Conservation (phyloP, 768 basidiomycete species). For the Suillus variegatus region DNA sequence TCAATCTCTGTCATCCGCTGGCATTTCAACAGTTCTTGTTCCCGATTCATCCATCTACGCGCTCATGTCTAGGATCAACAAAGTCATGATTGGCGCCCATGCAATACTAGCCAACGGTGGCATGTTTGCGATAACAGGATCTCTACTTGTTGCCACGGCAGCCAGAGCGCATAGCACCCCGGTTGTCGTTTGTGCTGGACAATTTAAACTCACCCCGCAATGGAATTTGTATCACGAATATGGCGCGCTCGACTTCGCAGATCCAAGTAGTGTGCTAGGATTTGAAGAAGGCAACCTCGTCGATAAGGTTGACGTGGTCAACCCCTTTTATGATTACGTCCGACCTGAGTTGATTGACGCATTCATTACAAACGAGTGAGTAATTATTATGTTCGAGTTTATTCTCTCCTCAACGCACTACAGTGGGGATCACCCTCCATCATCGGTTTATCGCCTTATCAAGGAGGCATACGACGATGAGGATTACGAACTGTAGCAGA, state of each 20-base stretch:
- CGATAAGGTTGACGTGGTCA: slow-evolving; percentile 89
- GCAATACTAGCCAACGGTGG: slow-evolving; percentile 97
- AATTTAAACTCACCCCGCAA: slow-evolving; percentile 92
- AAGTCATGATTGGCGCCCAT: slow-evolving; percentile 93
- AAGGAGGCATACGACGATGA: slow-evolving; percentile 97
- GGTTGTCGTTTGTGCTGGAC: slow-evolving; percentile 91
- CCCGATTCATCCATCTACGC: slow-evolving; percentile 96
- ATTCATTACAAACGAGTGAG: slow-evolving; percentile 97
- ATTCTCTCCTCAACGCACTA: slow-evolving; percentile 12
- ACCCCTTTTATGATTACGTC: slow-evolving; percentile 97
- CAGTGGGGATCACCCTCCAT: slow-evolving; percentile 96
- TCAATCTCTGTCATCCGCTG: slow-evolving; percentile 70
- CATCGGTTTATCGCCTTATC: slow-evolving; percentile 88
- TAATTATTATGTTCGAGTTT: slow-evolving; percentile 20
- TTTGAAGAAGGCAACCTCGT: slow-evolving; percentile 79
- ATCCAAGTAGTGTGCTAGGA: slow-evolving; percentile 64
- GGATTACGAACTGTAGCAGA: slow-evolving; percentile 74
- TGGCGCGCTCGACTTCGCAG: slow-evolving; percentile 79
- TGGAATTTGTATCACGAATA: slow-evolving; percentile 90
- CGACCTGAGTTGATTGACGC: slow-evolving; percentile 89
- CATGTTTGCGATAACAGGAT: slow-evolving; percentile 88
- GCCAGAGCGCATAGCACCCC: slow-evolving; percentile 90
- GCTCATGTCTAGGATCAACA: slow-evolving; percentile 95
- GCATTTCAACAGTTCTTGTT: slow-evolving; percentile 92
- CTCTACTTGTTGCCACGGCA: slow-evolving; percentile 81